These are phyloP conservation scores for Oryza longistaminata DNA, from an alignment of 176 grass and related monocot genomes.

Conservation along the genomic window DNA sequence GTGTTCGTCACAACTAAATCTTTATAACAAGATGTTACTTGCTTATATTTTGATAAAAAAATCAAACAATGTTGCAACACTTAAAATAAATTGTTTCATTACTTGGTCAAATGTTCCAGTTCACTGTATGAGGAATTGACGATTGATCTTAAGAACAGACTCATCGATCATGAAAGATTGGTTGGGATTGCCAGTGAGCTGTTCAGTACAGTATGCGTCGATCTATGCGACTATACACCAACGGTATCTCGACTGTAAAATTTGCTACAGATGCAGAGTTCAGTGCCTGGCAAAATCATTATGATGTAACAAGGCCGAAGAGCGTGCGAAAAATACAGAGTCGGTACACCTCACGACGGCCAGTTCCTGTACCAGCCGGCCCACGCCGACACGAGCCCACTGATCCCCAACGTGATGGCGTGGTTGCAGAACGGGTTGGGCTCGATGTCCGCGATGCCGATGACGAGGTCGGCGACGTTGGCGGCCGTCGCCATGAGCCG, in stretches of 20 bases:
- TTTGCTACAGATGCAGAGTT: neutral
- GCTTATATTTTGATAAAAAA: too few species aligned
- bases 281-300: slow-evolving; percentile 1
- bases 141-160: neutral
- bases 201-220: neutral
- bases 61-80: too few species aligned
- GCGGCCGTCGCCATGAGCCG: slow-evolving; percentile 86
- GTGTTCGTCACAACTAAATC: too few species aligned
- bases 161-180: neutral
- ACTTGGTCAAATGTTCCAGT: too few species aligned
- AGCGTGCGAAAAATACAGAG: neutral
- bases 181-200: neutral
- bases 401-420: slow-evolving; percentile 80
- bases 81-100: too few species aligned
- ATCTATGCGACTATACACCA: neutral
- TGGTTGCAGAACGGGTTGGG: slow-evolving; percentile 96
- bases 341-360: slow-evolving; percentile 52
- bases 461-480: slow-evolving; percentile 77
- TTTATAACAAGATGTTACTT: too few species aligned
- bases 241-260: neutral
- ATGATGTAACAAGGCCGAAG: neutral
- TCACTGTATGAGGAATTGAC: neutral
- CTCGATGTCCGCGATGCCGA: slow-evolving; percentile 69
- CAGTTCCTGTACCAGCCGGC: slow-evolving; percentile 95
- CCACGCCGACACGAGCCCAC: slow-evolving; percentile 93